Evolutionary conservation across 2,329 filamentous ascomycete species (phyloP).

Genomic region (Seiridium cupressi): DNA sequence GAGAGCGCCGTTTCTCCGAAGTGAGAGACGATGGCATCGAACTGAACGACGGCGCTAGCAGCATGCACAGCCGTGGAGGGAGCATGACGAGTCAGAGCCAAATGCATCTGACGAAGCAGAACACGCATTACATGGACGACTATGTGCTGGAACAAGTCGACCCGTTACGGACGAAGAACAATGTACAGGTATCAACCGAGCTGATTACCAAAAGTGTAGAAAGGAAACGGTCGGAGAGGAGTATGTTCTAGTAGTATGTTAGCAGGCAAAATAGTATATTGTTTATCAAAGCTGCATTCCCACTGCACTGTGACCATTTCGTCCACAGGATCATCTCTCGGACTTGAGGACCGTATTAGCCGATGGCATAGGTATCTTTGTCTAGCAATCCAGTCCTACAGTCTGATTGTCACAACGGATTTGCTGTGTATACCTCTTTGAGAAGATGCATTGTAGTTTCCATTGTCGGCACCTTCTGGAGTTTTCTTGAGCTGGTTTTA

Average conservation of each 20-base stretch:
- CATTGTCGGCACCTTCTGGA: no score
- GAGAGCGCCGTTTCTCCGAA: slow-evolving; percentile 8
- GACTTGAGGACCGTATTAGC: no score
- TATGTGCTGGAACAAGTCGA: slow-evolving; percentile 10
- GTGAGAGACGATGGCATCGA: slow-evolving; percentile 11
- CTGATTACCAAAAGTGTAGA: not conserved
- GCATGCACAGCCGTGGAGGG: slow-evolving; percentile 1
- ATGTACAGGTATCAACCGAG: not conserved
- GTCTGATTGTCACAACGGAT: no score
- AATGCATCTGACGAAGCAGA: not conserved
- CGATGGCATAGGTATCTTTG: no score
- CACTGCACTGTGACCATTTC: no score
- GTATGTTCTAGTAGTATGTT: slow-evolving; percentile 1
- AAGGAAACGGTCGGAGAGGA: not conserved
- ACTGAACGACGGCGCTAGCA: slow-evolving; percentile 1
- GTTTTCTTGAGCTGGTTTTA: no score
- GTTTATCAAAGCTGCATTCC: no score
- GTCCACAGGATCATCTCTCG: no score
- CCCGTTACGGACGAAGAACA: slow-evolving; percentile 5
- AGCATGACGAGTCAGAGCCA: slow-evolving; percentile 6
- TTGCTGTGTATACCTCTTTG: no score
- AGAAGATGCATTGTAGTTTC: no score
- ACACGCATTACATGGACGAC: slow-evolving; percentile 10
- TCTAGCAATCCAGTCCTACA: no score
- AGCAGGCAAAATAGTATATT: no score